Percentiles rank a stretch among this genome's conserved stretches.
Evolutionary conservation across 257 asterid species (phyloP).

Genomic region (Solanum peruvianum): DNA sequence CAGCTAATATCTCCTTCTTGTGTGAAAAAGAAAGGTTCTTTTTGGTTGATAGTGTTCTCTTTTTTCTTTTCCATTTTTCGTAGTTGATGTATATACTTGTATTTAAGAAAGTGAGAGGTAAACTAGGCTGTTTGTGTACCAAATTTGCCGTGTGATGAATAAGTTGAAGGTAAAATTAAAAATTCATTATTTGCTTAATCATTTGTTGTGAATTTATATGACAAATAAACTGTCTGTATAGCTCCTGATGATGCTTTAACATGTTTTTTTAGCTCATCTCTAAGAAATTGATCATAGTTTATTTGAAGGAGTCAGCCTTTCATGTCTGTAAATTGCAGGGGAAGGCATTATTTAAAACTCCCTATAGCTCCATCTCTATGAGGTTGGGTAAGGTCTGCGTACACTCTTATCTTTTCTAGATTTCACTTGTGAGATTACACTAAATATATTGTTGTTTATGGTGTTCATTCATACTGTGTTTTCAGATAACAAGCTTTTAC

Average conservation of each 20-base stretch:
- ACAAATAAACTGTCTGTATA: background rate
- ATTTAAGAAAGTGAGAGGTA: slow-evolving; percentile 3
- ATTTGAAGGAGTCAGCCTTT: background rate
- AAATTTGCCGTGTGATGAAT: background rate
- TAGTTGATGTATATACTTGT: slow-evolving; percentile 1
- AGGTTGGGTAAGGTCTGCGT: background rate
- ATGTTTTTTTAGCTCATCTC: background rate
- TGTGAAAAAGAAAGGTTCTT: background rate
- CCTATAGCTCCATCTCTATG: background rate
- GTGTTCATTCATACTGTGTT: background rate
- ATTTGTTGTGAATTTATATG: background rate
- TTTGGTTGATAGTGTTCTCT: background rate
- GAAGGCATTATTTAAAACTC: background rate
- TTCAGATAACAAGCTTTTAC: background rate
- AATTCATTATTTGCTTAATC: background rate
- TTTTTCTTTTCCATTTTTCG: background rate
- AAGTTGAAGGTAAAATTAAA: background rate
- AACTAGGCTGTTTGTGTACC: background rate
- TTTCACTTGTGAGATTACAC: background rate
- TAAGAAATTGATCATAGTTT: background rate
- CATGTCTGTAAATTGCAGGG: background rate
- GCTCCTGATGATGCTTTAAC: background rate
- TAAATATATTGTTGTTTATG: background rate
- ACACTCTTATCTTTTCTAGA: background rate
- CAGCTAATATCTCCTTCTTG: background rate